Evolutionary conservation across 805 yeast genomes (phyloP), one percentile per base, ranked within the genome.

Genomic region (Sugiyamaella qingdaonensis): DNA sequence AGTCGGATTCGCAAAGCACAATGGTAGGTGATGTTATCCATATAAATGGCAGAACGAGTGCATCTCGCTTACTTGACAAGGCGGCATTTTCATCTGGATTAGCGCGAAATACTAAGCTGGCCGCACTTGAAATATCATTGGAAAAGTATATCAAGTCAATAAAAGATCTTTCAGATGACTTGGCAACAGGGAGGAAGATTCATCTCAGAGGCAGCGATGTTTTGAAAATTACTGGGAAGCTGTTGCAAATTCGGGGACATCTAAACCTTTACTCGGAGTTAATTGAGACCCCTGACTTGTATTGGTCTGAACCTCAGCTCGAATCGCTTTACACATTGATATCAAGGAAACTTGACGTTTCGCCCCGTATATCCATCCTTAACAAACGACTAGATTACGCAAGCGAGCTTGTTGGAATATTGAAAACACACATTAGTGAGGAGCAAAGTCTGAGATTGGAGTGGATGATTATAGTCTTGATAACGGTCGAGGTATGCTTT

Each of bases 11-110:
- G 10, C 35, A 14, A 2, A 78, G 78, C 46, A 72, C 76, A 49
- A 74, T 86, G 71, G 77, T 78, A 27, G 87, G 86, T 8, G 97
- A 90, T 56, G 77, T 85, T 1, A 79, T 90, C 46, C 75, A 85
- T 18, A 75, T 90, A n/a, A 79, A 78, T 55, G 84, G 83, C 1
- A 61, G 66, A 0, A 72, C 73, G 8, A 60, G 62, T 3, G 70
- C 74, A n/a, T 75, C 79, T 55, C 75, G 78, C 36, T 61, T 85
- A 34, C 69, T 87, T 36, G 95, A 89, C 63, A 88, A 85, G 70
- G 86, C 90, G 9, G 96, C 97, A 0, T 90, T 90, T 68, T 85
- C 96, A 1, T 84, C 88, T 51, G 97, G 97, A 0, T 71, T 91
- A 32, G 85, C 96, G 0, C 71, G 97, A 60, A 87, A 95, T 1